Evolutionary conservation across 129 eudicot genomes (phyloP).

Genomic region (Ambrosia trifida): DNA sequence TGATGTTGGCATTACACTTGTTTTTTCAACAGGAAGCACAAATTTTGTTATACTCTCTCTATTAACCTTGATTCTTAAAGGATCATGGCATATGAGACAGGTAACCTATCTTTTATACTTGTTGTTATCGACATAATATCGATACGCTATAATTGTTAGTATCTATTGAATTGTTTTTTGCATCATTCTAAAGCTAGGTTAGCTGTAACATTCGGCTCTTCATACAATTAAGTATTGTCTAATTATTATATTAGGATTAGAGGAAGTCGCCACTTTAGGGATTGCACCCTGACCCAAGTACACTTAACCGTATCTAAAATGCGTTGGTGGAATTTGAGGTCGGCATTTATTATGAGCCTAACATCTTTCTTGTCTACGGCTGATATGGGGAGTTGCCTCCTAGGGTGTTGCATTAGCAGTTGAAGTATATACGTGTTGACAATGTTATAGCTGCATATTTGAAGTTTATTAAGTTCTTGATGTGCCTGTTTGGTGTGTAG

Average conservation of each 20-base stretch:
- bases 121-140: background rate
- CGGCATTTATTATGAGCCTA: too few relatives aligned
- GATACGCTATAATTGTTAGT: too few relatives aligned
- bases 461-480: background rate
- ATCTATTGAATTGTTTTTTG: too few relatives aligned
- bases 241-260: background rate
- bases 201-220: background rate
- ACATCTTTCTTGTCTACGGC: background rate
- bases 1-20: background rate
- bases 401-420: background rate
- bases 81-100: conserved; percentile 96
- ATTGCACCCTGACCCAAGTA: too few relatives aligned
- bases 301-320: background rate
- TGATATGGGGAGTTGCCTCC: too few relatives aligned
- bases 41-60: conserved; percentile 83
- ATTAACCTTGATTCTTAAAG: conserved; percentile 75
- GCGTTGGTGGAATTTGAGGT: too few relatives aligned
- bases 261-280: too few relatives aligned
- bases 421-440: background rate
- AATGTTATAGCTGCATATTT: background rate
- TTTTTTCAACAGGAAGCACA: conserved; percentile 72
- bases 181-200: background rate
- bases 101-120: conserved; percentile 29
- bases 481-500: background rate
- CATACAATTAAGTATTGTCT: background rate